These are phyloP conservation scores for Jamesozyma piceae DNA, from an alignment of 805 yeast genomes.

Conservation along the genomic window DNA sequence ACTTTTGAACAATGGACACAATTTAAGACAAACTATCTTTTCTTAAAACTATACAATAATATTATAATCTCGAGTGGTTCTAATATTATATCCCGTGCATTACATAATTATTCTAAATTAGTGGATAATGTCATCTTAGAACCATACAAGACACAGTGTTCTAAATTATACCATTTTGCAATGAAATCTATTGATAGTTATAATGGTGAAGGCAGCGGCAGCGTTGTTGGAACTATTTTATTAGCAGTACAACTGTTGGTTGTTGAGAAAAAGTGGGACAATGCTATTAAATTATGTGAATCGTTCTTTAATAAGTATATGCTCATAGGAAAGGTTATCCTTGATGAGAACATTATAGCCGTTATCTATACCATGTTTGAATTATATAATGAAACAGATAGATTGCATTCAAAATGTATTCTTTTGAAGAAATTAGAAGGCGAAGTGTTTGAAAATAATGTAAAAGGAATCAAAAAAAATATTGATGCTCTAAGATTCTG, in stretches of 20 bases:
- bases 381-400: slow-evolving; percentile 17
- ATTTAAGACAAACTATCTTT: slow-evolving; percentile 15
- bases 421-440: slow-evolving; percentile 14
- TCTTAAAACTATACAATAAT: slow-evolving; percentile 23
- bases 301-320: slow-evolving; percentile 12
- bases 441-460: not conserved
- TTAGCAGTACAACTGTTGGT: slow-evolving; percentile 23
- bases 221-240: slow-evolving; percentile 18
- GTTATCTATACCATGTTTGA: slow-evolving; percentile 20
- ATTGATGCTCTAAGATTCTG: slow-evolving; percentile 15
- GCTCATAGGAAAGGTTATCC: not conserved
- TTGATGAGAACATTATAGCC: slow-evolving; percentile 1
- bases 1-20: slow-evolving; percentile 22
- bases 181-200: slow-evolving; percentile 17
- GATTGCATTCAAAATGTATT: slow-evolving; percentile 14
- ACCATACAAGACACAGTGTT: slow-evolving; percentile 25
- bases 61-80: slow-evolving; percentile 12
- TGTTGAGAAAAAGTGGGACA: slow-evolving; percentile 22
- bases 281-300: slow-evolving; percentile 25
- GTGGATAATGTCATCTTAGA: slow-evolving; percentile 20
- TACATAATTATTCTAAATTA: slow-evolving; percentile 15
- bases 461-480: not conserved
- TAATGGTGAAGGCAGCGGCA: slow-evolving; percentile 11
- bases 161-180: slow-evolving; percentile 19
- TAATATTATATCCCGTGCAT: slow-evolving; percentile 18